phyloP scores from a whole-genome alignment of 805 yeast species.

The Ogataea zsoltii region DNA sequence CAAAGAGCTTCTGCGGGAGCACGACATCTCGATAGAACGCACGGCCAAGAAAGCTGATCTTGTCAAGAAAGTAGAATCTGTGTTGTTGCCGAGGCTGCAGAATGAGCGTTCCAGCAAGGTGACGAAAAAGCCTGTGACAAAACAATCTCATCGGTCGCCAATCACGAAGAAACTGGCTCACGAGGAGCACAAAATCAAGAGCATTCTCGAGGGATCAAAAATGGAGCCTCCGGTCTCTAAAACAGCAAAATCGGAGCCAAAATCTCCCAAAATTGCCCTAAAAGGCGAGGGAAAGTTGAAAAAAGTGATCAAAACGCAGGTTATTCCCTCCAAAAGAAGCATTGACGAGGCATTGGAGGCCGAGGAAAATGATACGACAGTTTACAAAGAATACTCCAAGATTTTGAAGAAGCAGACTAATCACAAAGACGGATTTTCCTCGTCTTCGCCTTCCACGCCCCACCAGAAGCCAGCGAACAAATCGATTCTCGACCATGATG shows the following conservation, averaged over 20 bases:
- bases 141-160: background rate
- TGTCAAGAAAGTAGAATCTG: constrained; percentile 29
- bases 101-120: background rate
- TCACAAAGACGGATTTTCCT: constrained; percentile 27
- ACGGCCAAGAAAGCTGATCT: constrained; percentile 66
- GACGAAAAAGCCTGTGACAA: background rate
- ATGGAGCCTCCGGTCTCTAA: background rate
- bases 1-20: constrained; percentile 55
- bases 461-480: constrained; percentile 3
- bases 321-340: constrained; percentile 20
- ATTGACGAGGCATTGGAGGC: constrained; percentile 10
- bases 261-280: background rate
- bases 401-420: constrained; percentile 25
- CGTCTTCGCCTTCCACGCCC: constrained; percentile 20
- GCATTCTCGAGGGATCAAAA: background rate
- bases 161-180: background rate
- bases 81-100: background rate
- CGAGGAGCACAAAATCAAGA: constrained; percentile 3
- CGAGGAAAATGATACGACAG: constrained; percentile 19
- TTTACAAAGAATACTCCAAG: constrained; percentile 24
- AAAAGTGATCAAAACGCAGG: constrained; percentile 10
- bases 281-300: constrained; percentile 11
- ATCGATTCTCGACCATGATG: constrained; percentile 1
- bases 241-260: background rate
- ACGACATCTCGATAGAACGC: constrained; percentile 54